A percentile compares a stretch with the other conserved stretches of the same genome.
Conservation (phyloP, 192 early-diverging fungal genomes). For the Podila epicladia region DNA sequence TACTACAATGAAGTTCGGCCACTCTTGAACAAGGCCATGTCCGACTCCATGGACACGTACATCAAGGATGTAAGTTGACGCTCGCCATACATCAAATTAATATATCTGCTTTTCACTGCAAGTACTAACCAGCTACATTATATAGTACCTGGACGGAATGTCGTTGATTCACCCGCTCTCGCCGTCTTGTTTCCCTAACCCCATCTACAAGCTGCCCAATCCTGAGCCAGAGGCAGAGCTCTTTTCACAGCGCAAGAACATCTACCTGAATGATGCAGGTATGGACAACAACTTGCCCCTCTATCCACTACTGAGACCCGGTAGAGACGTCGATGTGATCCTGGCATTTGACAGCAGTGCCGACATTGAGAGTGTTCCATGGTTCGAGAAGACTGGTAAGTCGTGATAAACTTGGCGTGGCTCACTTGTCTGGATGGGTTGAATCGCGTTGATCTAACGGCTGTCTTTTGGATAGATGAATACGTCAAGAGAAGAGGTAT, state of each 20-base stretch:
- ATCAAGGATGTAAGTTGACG: constrained; percentile 39
- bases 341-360: constrained; percentile 79
- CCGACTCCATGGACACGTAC: constrained; percentile 49
- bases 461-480: constrained; percentile 50
- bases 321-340: constrained; percentile 76
- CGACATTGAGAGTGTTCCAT: constrained; percentile 72
- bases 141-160: constrained; percentile 61
- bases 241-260: constrained; percentile 37
- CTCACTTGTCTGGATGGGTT: not conserved
- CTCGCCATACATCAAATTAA: too few relatives aligned
- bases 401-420: not conserved
- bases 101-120: too few relatives aligned
- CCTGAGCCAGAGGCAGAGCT: constrained; percentile 32
- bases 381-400: constrained; percentile 64
- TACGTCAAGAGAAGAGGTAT: constrained; percentile 69
- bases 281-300: constrained; percentile 86
- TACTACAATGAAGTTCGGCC: constrained; percentile 59
- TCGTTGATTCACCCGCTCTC: constrained; percentile 69
- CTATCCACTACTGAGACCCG: constrained; percentile 71
- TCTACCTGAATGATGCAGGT: constrained; percentile 80
- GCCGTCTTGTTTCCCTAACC: constrained; percentile 74
- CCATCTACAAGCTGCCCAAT: constrained; percentile 63
- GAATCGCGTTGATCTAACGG: too few relatives aligned
- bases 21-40: constrained; percentile 43
- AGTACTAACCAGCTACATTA: not conserved